Percentiles rank a stretch among this genome's conserved stretches.
Conservation (phyloP, 2,329 filamentous ascomycete species). For the Dryadomyces quercus-mongolicae region DNA sequence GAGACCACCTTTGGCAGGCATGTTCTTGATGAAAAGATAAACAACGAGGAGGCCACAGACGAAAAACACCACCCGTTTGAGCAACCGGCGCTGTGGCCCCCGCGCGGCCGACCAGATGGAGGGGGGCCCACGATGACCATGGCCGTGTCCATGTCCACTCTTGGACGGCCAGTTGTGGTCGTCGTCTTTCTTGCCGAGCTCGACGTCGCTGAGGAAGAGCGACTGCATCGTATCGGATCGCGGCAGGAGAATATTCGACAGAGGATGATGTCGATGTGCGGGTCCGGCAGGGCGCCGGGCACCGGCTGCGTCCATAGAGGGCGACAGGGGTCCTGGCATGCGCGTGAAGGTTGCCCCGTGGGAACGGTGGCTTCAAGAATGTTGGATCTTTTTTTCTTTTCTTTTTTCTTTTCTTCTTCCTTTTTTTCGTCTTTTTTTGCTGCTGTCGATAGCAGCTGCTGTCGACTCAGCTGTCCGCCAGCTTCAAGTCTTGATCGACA, state of each 20-base stretch:
- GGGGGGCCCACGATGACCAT: not conserved
- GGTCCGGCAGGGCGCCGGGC: not conserved
- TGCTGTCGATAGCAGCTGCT: too few species aligned
- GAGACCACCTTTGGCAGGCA: conserved; percentile 35
- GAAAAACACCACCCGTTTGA: conserved; percentile 39
- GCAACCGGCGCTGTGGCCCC: conserved; percentile 33
- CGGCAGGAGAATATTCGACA: not conserved
- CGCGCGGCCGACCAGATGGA: not conserved
- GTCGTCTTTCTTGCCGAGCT: conserved; percentile 49
- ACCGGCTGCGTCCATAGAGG: not conserved
- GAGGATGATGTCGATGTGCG: not conserved
- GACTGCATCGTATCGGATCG: conserved; percentile 22
- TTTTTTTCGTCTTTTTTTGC: too few species aligned
- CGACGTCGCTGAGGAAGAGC: conserved; percentile 39
- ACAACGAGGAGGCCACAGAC: conserved; percentile 36
- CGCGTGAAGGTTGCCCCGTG: not conserved
- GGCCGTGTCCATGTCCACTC: not conserved
- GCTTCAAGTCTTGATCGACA: not conserved
- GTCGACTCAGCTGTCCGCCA: too few species aligned
- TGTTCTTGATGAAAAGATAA: conserved; percentile 53
- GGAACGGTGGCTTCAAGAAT: not conserved
- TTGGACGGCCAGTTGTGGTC: conserved; percentile 28
- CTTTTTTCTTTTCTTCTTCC: too few species aligned
- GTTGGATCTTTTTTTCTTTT: too few species aligned
- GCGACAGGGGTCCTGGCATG: not conserved